Percentiles rank a stretch among this genome's conserved stretches.
phyloP scores from a whole-genome alignment of 257 asterid genomes.

The Ajuga chamaepitys region DNA sequence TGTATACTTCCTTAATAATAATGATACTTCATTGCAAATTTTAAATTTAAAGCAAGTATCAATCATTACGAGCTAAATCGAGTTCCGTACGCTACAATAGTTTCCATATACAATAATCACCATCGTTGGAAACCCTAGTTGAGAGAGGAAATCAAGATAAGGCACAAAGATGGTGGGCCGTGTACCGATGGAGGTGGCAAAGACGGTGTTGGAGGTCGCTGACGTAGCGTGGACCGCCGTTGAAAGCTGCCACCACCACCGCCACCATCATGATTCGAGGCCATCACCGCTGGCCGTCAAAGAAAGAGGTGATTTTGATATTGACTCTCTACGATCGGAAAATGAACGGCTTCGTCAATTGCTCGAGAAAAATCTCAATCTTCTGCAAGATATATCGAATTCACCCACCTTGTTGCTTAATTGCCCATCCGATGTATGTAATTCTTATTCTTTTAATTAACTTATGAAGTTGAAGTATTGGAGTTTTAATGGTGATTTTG shows the following conservation, averaged over 20 bases:
- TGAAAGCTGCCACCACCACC: conserved; percentile 57
- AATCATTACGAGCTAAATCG: not conserved
- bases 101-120: not conserved
- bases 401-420: conserved; percentile 40
- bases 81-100: not conserved
- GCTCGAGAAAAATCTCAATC: conserved; percentile 69
- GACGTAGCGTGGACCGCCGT: conserved; percentile 87
- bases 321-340: conserved; percentile 50
- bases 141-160: not conserved
- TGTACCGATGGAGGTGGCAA: conserved; percentile 63
- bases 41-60: not conserved
- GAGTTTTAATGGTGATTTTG: not conserved
- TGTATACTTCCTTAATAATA: not conserved
- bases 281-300: conserved; percentile 19
- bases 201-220: conserved; percentile 90
- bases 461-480: not conserved
- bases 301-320: conserved; percentile 21
- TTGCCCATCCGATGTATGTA: conserved; percentile 71
- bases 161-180: conserved; percentile 32
- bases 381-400: conserved; percentile 44
- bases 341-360: conserved; percentile 57
- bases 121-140: conserved; percentile 6
- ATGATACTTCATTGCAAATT: not conserved
- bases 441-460: not conserved
- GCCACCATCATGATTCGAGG: conserved; percentile 26